phyloP scores from a whole-genome alignment of 2,329 filamentous ascomycete species.

The Blumeria graminis region DNA sequence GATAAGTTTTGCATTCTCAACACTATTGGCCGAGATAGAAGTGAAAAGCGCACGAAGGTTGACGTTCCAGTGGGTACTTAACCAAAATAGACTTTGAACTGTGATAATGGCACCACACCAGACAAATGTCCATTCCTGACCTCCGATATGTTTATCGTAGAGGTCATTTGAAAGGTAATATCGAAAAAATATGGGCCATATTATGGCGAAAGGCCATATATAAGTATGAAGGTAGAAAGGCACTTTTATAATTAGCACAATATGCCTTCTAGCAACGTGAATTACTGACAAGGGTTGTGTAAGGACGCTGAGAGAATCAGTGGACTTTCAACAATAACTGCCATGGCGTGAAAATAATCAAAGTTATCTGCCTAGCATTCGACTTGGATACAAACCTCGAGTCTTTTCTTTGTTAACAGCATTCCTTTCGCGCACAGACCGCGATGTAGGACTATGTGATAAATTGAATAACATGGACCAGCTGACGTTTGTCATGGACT shows the following conservation, averaged over 20 bases:
- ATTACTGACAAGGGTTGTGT: constrained; percentile 40
- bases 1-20: constrained; percentile 61
- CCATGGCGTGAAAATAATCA: constrained; percentile 22
- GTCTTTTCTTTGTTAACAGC: no score
- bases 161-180: constrained; percentile 63
- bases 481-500: no score
- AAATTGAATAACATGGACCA: no score
- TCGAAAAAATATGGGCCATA: constrained; percentile 80
- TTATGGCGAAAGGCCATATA: constrained; percentile 72
- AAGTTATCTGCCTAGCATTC: no score
- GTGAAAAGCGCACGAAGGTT: constrained; percentile 65
- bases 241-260: constrained; percentile 17
- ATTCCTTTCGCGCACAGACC: no score
- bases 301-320: constrained; percentile 77
- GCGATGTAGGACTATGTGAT: no score
- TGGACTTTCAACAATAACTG: constrained; percentile 70
- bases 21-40: constrained; percentile 39
- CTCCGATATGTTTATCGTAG: constrained; percentile 78
- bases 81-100: constrained; percentile 68
- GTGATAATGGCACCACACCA: constrained; percentile 79
- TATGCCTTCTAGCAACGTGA: neutral
- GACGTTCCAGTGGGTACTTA: constrained; percentile 96
- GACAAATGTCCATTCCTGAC: constrained; percentile 95
- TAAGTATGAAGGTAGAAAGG: constrained; percentile 65
- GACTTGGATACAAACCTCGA: no score